Base-by-base conservation (phyloP, 768 basidiomycete genomes). In the Mrakia blollopis region DNA sequence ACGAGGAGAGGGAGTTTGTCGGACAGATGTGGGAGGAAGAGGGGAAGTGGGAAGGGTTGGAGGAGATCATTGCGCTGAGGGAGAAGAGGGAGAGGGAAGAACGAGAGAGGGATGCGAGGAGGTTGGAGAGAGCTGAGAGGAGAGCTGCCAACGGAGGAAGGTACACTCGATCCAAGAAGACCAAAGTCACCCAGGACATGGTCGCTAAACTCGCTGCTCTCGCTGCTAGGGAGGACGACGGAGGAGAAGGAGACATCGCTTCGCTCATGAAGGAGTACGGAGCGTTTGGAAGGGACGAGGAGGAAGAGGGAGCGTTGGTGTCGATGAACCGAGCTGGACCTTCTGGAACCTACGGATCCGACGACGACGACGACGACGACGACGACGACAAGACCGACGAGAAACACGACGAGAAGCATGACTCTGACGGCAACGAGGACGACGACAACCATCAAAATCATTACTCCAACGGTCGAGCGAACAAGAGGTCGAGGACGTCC, bases 1-100 rank as follows among this genome's bases (percentile, higher is more conserved):
- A 77, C 11, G 65, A 67, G n/a, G 76, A 77, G 63, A 28, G 41
- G 23, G 65, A 73, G 21, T 77, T 73, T 37, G 30, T 77, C 10
- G 11, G 28, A 7, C 18, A 39, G 47, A 10, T 73, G 8, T 77
- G 76, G 76, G 76, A 77, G 13, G 62, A 68, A 9, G 76, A 77
- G 7, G 76, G 76, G 23, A 57, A 61, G 47, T 61, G 70, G 61
- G 71, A 50, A 10, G 76, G 69, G n/a, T 35, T 72, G 30, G 61
- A 65, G 21, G 76, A 72, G 50, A 18, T 37, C 13, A 70, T 60
- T 14, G 71, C 72, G 16, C 28, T 14, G 44, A 37, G 57, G 54
- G 71, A 28, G 32, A 28, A 4, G 54, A 28, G 41, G 30, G 72
- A 73, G 52, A 39, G 10, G 37, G 30, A n/a, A 2, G 25, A 37